A percentile compares a stretch with the other conserved stretches of the same genome.
Evolutionary conservation across 1,284 basidiomycete genomes (phyloP).

Genomic region (Heterobasidion parviporum): DNA sequence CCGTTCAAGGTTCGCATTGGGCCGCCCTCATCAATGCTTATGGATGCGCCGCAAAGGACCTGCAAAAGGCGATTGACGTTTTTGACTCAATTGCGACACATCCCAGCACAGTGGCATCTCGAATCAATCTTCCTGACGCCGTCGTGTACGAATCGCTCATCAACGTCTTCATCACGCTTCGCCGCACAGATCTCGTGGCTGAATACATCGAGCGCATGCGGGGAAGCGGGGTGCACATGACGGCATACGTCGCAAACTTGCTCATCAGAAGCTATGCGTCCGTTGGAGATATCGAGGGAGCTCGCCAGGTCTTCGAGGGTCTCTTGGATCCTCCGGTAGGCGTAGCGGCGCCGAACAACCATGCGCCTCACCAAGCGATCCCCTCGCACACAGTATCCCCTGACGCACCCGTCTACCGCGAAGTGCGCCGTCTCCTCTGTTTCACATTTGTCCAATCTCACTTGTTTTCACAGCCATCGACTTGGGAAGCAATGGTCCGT

Average conservation of each 20-base stretch:
- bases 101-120: conserved; percentile 29
- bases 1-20: conserved; percentile 83
- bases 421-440: conserved; percentile 47
- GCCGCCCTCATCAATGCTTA: conserved; percentile 88
- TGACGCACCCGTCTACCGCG: conserved; percentile 73
- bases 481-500: conserved; percentile 93
- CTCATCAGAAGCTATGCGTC: conserved; percentile 86
- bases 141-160: conserved; percentile 89
- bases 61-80: conserved; percentile 67
- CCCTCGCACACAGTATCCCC: conserved; percentile 17
- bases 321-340: conserved; percentile 83
- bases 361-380: conserved; percentile 54
- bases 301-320: conserved; percentile 78
- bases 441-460: conserved; percentile 4
- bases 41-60: conserved; percentile 75
- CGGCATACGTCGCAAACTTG: conserved; percentile 93
- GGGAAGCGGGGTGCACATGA: conserved; percentile 70
- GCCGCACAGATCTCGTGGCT: conserved; percentile 75
- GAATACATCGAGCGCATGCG: conserved; percentile 61
- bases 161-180: conserved; percentile 78
- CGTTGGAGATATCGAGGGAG: conserved; percentile 59
- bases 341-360: conserved; percentile 86
- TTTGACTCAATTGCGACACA: conserved; percentile 72
- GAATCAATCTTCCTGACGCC: conserved; percentile 57
- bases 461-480: conserved; percentile 52